phyloP scores from a whole-genome alignment of 2,329 filamentous ascomycete genomes.

The Chaetomium sp. region DNA sequence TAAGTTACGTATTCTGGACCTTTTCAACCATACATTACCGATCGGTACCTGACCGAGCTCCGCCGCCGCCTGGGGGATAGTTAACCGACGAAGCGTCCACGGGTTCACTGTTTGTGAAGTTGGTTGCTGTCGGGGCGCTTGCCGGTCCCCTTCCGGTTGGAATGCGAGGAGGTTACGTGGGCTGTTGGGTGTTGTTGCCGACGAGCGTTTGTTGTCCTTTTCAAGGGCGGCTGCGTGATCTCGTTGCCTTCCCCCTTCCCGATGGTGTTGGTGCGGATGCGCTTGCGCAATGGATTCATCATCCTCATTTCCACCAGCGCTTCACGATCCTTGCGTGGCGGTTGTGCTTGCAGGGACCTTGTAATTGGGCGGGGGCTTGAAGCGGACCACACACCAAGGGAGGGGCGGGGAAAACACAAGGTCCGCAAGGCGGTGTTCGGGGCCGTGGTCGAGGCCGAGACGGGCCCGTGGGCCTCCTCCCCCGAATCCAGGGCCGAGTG shows the following conservation, averaged over 20 bases:
- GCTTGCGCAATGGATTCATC: constrained; percentile 12
- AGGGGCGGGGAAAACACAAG: no score
- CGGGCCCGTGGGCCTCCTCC: not conserved
- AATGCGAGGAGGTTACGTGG: constrained; percentile 13
- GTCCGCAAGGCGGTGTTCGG: constrained; percentile 6
- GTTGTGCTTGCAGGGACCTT: not conserved
- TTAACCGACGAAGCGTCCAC: not conserved
- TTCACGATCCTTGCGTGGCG: not conserved
- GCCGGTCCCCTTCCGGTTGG: not conserved
- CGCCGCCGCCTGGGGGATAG: not conserved
- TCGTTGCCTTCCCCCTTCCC: not conserved
- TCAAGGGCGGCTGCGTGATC: not conserved
- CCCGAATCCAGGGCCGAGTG: not conserved
- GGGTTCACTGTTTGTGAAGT: not conserved
- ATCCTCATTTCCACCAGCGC: constrained; percentile 6
- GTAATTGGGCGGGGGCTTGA: not conserved
- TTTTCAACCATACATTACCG: not conserved
- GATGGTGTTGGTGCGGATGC: not conserved
- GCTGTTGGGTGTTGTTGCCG: not conserved
- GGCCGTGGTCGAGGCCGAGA: constrained; percentile 6
- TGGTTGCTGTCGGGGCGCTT: not conserved
- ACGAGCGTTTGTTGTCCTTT: not conserved
- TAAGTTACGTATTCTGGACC: not conserved
- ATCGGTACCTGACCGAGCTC: no score
- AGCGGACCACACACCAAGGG: no score